Conservation (phyloP, 192 early-diverging fungal species). For the Linnemannia elongata region DNA sequence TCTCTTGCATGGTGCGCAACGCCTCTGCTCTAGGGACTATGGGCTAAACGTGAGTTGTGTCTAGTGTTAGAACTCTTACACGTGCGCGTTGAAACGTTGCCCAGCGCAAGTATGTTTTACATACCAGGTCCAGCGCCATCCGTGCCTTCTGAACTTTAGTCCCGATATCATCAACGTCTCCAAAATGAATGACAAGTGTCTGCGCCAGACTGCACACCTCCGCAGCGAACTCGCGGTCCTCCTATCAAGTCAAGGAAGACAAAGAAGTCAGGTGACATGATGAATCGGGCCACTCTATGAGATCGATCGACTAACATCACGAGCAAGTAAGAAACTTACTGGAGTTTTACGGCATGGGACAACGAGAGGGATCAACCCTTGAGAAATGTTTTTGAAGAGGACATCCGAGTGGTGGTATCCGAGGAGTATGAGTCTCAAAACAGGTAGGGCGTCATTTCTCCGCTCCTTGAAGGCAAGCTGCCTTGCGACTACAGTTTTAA, state of each 20-base stretch:
- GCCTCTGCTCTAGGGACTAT: constrained; percentile 33
- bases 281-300: background rate
- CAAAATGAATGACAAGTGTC: constrained; percentile 45
- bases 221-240: constrained; percentile 30
- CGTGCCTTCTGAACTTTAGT: constrained; percentile 41
- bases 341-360: constrained; percentile 31
- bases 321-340: constrained; percentile 1
- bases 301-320: background rate
- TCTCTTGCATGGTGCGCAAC: constrained; percentile 28
- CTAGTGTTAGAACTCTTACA: background rate
- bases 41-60: constrained; percentile 10
- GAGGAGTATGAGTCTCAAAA: constrained; percentile 43
- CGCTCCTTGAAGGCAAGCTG: constrained; percentile 25
- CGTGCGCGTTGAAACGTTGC: background rate
- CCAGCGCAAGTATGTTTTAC: no score
- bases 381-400: constrained; percentile 42
- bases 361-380: constrained; percentile 37
- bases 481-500: constrained; percentile 16
- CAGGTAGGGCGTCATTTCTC: constrained; percentile 49
- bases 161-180: constrained; percentile 25
- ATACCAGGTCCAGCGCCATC: constrained; percentile 29
- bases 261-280: background rate
- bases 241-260: background rate
- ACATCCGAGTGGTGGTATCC: constrained; percentile 58
- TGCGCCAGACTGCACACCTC: constrained; percentile 41